Base-by-base conservation (phyloP, 805 yeast genomes). In the Cyberlindnera subsufficiens region DNA sequence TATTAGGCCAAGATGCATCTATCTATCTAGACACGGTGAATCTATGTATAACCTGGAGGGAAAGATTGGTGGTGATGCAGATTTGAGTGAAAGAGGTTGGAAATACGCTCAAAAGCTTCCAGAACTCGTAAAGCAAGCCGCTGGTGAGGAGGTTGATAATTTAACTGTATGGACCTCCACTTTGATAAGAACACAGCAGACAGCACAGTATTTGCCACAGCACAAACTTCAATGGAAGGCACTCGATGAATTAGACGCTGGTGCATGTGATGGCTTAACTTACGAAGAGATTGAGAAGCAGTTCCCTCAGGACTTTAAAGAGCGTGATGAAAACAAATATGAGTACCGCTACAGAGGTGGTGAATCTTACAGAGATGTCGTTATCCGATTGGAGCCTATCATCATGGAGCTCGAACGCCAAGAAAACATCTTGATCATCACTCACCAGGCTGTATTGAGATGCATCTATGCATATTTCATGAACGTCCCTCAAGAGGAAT, bases 371-470 rank as follows among this genome's bases (percentile, higher is more conserved):
- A 77, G 96, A 44, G 99, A 93, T 56, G 96, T 93, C 33, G 96
- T 91, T 36, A 84, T 90, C 35, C 72, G 99, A 44, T 71, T 93
- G 43, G 99, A 93, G 61, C 99, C 99, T 5, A 89, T 93, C 52
- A 93, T 93, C 48, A 93, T 93, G 99, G 99, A 93, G 64, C 74
- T 93, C 51, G 99, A 93, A 66, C 81, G 97, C 46, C 98, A 91
- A 65, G 98, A 93, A 56, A 90, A 93, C 62, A 89, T 93, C 39
- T 72, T 93, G 60, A 91, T 93, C 46, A 93, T 93, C 35, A 93
- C 99, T 4, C 99, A 93, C 63, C 99, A 93, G 66, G 98, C 98
- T 0, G 98, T 93, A 10, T 71, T 93, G 51, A 77, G 99, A 56
- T 93, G 99, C 60, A 82, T 93, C 40, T 93, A 93, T 64, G 98